These are phyloP conservation scores for Kockovaella imperatae DNA, from an alignment of 768 basidiomycete genomes.

Conservation along the genomic window DNA sequence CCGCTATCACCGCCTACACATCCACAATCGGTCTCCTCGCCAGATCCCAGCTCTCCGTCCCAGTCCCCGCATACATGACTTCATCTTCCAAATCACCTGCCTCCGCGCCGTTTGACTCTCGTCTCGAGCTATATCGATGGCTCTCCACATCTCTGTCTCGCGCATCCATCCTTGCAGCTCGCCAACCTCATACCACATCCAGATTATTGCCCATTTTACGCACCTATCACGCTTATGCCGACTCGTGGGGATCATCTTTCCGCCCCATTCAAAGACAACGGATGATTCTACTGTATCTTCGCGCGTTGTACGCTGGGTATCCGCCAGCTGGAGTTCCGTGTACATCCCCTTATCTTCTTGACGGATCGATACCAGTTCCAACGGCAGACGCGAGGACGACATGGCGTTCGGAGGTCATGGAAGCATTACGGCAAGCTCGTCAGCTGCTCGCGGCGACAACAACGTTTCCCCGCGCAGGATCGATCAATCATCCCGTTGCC, in stretches of 20 bases:
- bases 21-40: conserved; percentile 23
- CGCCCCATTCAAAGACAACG: conserved; percentile 66
- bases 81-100: conserved; percentile 43
- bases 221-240: conserved; percentile 41
- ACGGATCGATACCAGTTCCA: conserved; percentile 4
- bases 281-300: conserved; percentile 62
- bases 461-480: conserved; percentile 70
- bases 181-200: conserved; percentile 36
- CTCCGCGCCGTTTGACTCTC: conserved; percentile 54
- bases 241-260: conserved; percentile 72
- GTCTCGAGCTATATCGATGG: conserved; percentile 83
- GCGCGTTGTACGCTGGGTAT: conserved; percentile 52
- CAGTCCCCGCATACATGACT: conserved; percentile 19
- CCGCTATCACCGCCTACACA: conserved; percentile 34
- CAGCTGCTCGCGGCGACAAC: conserved; percentile 62
- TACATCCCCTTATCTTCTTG: conserved; percentile 23
- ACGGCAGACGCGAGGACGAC: conserved; percentile 19
- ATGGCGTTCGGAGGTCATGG: conserved; percentile 62
- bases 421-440: conserved; percentile 64
- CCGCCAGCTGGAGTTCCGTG: conserved; percentile 15
- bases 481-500: conserved; percentile 68
- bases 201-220: conserved; percentile 33
- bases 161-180: conserved; percentile 60
- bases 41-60: conserved; percentile 16
- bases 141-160: conserved; percentile 73